A percentile compares a stretch with the other conserved stretches of the same genome.
Conservation (phyloP, 306 rosid species). For the Senna tora region DNA sequence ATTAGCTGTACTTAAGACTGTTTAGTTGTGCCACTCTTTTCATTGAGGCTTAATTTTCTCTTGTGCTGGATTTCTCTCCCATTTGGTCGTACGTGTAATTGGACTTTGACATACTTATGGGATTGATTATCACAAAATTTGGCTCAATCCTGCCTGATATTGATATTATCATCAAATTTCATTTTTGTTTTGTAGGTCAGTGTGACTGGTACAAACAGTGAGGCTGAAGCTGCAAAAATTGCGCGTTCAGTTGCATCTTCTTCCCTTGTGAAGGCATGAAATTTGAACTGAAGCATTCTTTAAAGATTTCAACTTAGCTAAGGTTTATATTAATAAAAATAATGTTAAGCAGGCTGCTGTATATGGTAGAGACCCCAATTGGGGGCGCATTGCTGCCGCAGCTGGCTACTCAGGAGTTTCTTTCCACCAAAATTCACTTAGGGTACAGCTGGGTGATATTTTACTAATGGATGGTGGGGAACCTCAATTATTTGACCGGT, state of each 20-base stretch:
- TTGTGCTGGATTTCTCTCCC: conserved; percentile 22
- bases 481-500: conserved; percentile 84
- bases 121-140: conserved; percentile 20
- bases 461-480: conserved; percentile 87
- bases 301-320: conserved; percentile 1
- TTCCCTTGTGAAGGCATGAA: conserved; percentile 78
- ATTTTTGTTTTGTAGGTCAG: conserved; percentile 57
- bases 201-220: conserved; percentile 75
- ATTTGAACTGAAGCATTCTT: conserved; percentile 27
- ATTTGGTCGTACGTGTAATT: conserved; percentile 22
- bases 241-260: conserved; percentile 95
- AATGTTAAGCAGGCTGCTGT: conserved; percentile 72
- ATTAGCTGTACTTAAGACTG: background rate
- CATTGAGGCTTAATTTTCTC: background rate
- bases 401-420: conserved; percentile 89
- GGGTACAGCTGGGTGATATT: conserved; percentile 77
- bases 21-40: conserved; percentile 6
- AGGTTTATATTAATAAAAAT: conserved; percentile 21
- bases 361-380: conserved; percentile 93
- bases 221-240: conserved; percentile 84
- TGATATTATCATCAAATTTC: conserved; percentile 20
- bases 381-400: conserved; percentile 97
- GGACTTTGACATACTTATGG: conserved; percentile 14
- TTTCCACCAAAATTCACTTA: conserved; percentile 71
- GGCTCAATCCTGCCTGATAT: conserved; percentile 2